phyloP scores from a whole-genome alignment of 345 rosid genomes.

The Rhodomyrtus tomentosa region DNA sequence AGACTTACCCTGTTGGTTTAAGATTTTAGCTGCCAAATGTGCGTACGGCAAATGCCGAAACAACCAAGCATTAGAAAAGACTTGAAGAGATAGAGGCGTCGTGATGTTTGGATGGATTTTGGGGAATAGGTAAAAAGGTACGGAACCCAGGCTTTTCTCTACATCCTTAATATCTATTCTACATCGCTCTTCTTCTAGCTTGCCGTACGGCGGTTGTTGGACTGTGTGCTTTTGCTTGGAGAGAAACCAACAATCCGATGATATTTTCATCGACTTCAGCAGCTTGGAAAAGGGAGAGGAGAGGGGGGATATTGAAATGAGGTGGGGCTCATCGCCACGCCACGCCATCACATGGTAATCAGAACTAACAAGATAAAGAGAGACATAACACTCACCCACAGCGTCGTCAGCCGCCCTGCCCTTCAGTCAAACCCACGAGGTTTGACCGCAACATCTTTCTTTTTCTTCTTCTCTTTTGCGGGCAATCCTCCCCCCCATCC shows the following conservation, averaged over 20 bases:
- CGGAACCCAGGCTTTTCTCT: background rate
- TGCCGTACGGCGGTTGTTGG: background rate
- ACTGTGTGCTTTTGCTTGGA: background rate
- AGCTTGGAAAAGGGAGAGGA: background rate
- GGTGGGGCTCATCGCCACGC: background rate
- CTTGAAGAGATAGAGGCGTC: no score
- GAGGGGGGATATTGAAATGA: background rate
- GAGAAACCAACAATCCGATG: background rate
- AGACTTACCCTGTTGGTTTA: no score
- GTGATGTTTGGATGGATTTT: no score
- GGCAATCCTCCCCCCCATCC: slow-evolving; percentile 2
- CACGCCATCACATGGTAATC: no score
- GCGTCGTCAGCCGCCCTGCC: slow-evolving; percentile 35
- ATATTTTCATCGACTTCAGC: background rate
- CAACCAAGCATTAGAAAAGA: no score
- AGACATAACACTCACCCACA: background rate
- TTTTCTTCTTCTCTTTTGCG: slow-evolving; percentile 4
- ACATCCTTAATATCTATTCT: background rate
- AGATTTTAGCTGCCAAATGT: no score
- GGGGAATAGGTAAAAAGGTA: no score
- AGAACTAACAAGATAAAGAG: background rate
- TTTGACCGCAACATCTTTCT: slow-evolving; percentile 7
- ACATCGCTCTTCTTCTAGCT: background rate
- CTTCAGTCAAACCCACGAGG: slow-evolving; percentile 25
- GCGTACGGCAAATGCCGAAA: no score